These are phyloP conservation scores for Arxiozyma slooffiae DNA, from an alignment of 1,139 yeast genomes.

Conservation along the genomic window DNA sequence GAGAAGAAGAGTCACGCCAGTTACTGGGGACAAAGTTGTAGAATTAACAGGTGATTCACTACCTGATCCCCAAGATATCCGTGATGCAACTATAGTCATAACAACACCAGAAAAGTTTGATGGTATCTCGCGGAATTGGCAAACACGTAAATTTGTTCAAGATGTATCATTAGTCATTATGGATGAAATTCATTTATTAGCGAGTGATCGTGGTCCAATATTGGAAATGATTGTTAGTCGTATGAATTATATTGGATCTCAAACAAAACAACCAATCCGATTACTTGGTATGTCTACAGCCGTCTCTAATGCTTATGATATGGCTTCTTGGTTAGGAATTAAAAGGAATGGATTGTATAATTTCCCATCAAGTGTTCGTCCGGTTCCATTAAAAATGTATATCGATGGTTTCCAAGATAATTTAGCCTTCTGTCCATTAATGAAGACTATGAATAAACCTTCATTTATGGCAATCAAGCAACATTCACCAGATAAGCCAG, in stretches of 20 bases:
- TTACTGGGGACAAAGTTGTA: conserved; percentile 60
- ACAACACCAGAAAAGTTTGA: conserved; percentile 98
- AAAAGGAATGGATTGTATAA: conserved; percentile 73
- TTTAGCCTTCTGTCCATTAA: conserved; percentile 84
- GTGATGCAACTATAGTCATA: conserved; percentile 81
- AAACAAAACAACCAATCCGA: conserved; percentile 66
- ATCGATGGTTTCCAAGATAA: conserved; percentile 97
- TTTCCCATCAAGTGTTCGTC: conserved; percentile 92
- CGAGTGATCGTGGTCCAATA: conserved; percentile 97
- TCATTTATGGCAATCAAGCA: conserved; percentile 94
- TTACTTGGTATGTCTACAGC: conserved; percentile 94
- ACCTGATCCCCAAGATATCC: conserved; percentile 80
- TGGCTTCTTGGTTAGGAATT: conserved; percentile 97
- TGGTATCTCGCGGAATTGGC: conserved; percentile 98
- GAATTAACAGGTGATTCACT: conserved; percentile 95
- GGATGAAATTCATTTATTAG: conserved; percentile 96
- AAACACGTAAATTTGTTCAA: conserved; percentile 85
- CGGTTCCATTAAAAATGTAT: conserved; percentile 95
- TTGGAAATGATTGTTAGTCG: conserved; percentile 97
- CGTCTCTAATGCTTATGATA: conserved; percentile 92
- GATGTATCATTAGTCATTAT: conserved; percentile 83
- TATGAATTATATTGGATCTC: conserved; percentile 82
- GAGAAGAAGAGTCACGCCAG: conserved; percentile 58
- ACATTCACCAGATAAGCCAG: conserved; percentile 90
- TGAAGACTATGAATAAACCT: conserved; percentile 98